Conservation (phyloP, 306 rosid genomes). For the Alnus glutinosa region DNA sequence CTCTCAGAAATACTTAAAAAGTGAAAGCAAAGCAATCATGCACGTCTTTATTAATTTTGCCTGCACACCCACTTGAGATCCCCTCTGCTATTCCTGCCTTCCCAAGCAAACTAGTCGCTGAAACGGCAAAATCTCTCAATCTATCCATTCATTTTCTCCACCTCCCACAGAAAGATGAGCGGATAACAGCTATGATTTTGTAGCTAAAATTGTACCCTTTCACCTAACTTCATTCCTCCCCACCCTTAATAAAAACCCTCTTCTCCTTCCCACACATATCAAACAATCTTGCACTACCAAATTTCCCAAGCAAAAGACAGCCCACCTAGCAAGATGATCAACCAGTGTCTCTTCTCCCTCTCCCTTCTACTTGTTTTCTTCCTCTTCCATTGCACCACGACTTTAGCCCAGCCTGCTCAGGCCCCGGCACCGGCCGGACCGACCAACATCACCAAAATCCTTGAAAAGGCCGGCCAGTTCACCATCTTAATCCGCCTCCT, state of each 20-base stretch:
- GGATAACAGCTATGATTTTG: constrained; percentile 34
- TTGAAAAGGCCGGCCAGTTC: constrained; percentile 60
- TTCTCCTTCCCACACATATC: constrained; percentile 29
- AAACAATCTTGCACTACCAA: constrained; percentile 9
- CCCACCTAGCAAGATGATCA: constrained; percentile 23
- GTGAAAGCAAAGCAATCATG: constrained; percentile 47
- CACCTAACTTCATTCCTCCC: constrained; percentile 25
- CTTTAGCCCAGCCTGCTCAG: constrained; percentile 41
- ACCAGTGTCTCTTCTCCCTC: constrained; percentile 24
- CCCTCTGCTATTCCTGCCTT: constrained; percentile 51
- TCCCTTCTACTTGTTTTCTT: constrained; percentile 17
- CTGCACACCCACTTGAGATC: constrained; percentile 16
- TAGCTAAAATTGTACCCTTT: constrained; percentile 20
- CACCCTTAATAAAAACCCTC: constrained; percentile 44
- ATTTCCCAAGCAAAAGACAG: constrained; percentile 1
- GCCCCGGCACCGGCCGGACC: constrained; percentile 55
- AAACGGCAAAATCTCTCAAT: constrained; percentile 24
- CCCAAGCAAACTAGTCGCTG: constrained; percentile 62
- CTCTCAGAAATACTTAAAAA: constrained; percentile 20
- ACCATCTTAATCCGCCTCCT: constrained; percentile 61
- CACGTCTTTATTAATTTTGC: constrained; percentile 8
- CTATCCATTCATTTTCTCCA: constrained; percentile 37
- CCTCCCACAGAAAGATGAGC: constrained; percentile 36
- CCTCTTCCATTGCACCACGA: constrained; percentile 17
- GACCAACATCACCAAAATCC: constrained; percentile 57